These are phyloP conservation scores for Penicillium pulvis DNA, from an alignment of 495 filamentous ascomycete genomes.

Conservation along the genomic window DNA sequence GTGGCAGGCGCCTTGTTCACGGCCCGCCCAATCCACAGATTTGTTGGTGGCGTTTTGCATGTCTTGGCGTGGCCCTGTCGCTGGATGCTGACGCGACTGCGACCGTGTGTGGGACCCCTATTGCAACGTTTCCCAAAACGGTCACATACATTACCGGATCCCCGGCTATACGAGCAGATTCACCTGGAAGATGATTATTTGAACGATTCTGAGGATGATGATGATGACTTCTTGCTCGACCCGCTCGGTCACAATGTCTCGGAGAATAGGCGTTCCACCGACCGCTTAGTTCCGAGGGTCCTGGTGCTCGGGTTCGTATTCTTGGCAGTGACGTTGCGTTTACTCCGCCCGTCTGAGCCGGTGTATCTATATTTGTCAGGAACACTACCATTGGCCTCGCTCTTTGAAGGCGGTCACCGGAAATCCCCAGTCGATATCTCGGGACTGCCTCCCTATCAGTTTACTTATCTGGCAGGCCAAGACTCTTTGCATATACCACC, in stretches of 20 bases:
- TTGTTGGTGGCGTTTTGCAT: constrained; percentile 33
- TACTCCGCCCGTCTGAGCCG: constrained; percentile 31
- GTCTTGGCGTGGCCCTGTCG: constrained; percentile 36
- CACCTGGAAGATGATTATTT: constrained; percentile 30
- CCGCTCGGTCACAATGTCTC: background rate
- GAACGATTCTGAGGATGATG: constrained; percentile 33
- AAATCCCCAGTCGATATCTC: constrained; percentile 28
- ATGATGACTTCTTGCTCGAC: constrained; percentile 10
- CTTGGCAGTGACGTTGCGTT: constrained; percentile 26
- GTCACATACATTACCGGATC: constrained; percentile 24
- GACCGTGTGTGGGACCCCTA: constrained; percentile 13
- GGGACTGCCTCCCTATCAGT: constrained; percentile 22
- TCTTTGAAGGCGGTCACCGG: constrained; percentile 28
- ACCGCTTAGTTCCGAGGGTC: constrained; percentile 3
- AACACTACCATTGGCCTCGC: constrained; percentile 29
- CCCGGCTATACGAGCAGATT: constrained; percentile 36
- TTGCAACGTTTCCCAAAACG: constrained; percentile 11
- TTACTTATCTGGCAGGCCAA: constrained; percentile 24
- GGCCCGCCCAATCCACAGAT: constrained; percentile 24
- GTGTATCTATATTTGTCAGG: constrained; percentile 38
- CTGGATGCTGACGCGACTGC: constrained; percentile 21
- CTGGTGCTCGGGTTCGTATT: constrained; percentile 21
- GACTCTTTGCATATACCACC: constrained; percentile 29
- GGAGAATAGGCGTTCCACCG: background rate
- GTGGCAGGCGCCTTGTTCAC: constrained; percentile 30